Evolutionary conservation across 345 rosid genomes (phyloP).

Genomic region (Sonneratia caseolaris): DNA sequence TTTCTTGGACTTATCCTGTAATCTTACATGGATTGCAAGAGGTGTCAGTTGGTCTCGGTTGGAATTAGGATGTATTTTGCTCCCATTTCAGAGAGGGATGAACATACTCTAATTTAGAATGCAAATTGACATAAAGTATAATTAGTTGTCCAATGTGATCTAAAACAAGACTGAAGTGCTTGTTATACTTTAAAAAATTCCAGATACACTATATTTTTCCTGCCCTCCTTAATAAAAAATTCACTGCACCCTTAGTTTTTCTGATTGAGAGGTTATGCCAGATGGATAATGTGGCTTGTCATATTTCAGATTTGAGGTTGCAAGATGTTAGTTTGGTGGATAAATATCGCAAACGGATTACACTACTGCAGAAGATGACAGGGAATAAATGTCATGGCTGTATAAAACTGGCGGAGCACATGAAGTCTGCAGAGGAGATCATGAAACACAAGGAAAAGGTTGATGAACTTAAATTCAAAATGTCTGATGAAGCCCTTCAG

Average conservation of each 20-base stretch:
- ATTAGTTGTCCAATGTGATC: not conserved
- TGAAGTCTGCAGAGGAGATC: constrained; percentile 58
- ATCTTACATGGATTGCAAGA: not conserved
- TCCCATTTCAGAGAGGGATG: no score
- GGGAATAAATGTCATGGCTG: constrained; percentile 84
- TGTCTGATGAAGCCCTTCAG: constrained; percentile 84
- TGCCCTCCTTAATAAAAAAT: not conserved
- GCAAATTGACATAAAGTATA: not conserved
- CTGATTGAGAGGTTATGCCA: not conserved
- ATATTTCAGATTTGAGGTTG: constrained; percentile 63
- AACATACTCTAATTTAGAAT: not conserved
- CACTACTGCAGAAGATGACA: constrained; percentile 64
- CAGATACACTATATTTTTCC: not conserved
- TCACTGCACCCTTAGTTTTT: not conserved
- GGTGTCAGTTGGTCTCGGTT: not conserved
- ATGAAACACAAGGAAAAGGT: constrained; percentile 61
- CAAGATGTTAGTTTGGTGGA: constrained; percentile 54
- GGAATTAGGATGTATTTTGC: no score
- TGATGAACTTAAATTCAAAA: constrained; percentile 37
- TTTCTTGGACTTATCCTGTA: not conserved
- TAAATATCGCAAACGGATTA: constrained; percentile 49
- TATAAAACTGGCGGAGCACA: constrained; percentile 74
- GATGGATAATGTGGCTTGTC: constrained; percentile 11
- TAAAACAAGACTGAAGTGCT: no score
- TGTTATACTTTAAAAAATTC: not conserved